phyloP scores from a whole-genome alignment of 495 filamentous ascomycete genomes.

The Aspergillus ellipticus region DNA sequence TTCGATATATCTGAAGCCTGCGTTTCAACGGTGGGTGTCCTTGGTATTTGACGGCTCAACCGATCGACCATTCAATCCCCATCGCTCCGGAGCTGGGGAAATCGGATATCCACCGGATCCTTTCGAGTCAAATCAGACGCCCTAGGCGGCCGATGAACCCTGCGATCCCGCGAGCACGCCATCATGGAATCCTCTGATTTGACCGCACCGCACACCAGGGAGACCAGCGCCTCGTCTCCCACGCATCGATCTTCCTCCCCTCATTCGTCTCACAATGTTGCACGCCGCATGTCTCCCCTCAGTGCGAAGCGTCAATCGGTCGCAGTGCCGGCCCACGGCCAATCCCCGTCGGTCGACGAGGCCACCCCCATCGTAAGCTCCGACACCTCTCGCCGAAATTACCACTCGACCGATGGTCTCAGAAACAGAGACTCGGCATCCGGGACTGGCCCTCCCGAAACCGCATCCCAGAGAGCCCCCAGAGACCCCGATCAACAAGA shows the following conservation, averaged over 20 bases:
- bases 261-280: constrained; percentile 20
- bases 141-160: constrained; percentile 2
- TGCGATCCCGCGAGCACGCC: constrained; percentile 30
- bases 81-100: constrained; percentile 13
- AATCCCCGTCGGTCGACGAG: constrained; percentile 24
- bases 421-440: constrained; percentile 14
- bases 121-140: not conserved
- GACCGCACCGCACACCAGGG: constrained; percentile 22
- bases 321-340: constrained; percentile 11
- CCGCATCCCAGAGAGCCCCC: constrained; percentile 6
- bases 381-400: constrained; percentile 25
- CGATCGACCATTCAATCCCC: constrained; percentile 4
- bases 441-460: constrained; percentile 9
- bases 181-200: constrained; percentile 38
- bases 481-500: constrained; percentile 6
- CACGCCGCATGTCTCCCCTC: constrained; percentile 15
- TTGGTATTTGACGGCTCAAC: not conserved
- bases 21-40: not conserved
- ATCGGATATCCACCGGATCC: constrained; percentile 2
- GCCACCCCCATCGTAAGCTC: constrained; percentile 33
- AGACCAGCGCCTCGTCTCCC: constrained; percentile 15
- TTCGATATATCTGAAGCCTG: not conserved
- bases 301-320: constrained; percentile 11
- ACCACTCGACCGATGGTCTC: constrained; percentile 33
- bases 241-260: constrained; percentile 28